These are phyloP conservation scores for Oryza meridionalis DNA, from an alignment of 176 grass and related monocot genomes.

Conservation along the genomic window DNA sequence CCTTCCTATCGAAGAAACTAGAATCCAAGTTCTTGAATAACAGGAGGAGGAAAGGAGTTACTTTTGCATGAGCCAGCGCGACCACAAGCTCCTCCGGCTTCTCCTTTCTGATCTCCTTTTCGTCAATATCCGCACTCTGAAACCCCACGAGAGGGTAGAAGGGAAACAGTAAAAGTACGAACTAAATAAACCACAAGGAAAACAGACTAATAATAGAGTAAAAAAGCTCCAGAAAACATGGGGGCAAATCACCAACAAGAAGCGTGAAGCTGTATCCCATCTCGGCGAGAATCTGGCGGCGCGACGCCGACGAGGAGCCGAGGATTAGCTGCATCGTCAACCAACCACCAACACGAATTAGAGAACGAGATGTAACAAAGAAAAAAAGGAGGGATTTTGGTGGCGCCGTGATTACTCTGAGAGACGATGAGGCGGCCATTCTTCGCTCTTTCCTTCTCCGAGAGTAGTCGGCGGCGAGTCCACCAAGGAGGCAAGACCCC, in stretches of 20 bases:
- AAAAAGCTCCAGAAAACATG: slow-evolving; percentile 14
- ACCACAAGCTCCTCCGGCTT: slow-evolving; percentile 84
- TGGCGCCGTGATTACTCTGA: slow-evolving; percentile 40
- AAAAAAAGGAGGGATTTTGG: neutral
- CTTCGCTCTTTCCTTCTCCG: neutral
- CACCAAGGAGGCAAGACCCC: neutral
- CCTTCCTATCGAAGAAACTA: neutral
- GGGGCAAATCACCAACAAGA: slow-evolving; percentile 49
- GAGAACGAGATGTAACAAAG: neutral
- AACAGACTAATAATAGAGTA: neutral
- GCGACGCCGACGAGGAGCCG: slow-evolving; percentile 85
- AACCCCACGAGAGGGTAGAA: neutral
- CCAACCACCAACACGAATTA: neutral
- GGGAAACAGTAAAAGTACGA: neutral
- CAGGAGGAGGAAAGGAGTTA: slow-evolving; percentile 31
- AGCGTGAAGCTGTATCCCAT: slow-evolving; percentile 91
- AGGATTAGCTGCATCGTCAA: slow-evolving; percentile 70
- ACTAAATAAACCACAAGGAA: slow-evolving; percentile 15
- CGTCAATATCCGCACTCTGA: slow-evolving; percentile 89
- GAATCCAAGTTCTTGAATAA: neutral
- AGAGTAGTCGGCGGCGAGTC: neutral
- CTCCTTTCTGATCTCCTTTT: slow-evolving; percentile 84
- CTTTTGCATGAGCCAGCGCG: slow-evolving; percentile 84
- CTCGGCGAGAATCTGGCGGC: slow-evolving; percentile 81
- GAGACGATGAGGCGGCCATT: slow-evolving; percentile 57